phyloP scores from a whole-genome alignment of 768 basidiomycete species.

The Suillus subluteus region DNA sequence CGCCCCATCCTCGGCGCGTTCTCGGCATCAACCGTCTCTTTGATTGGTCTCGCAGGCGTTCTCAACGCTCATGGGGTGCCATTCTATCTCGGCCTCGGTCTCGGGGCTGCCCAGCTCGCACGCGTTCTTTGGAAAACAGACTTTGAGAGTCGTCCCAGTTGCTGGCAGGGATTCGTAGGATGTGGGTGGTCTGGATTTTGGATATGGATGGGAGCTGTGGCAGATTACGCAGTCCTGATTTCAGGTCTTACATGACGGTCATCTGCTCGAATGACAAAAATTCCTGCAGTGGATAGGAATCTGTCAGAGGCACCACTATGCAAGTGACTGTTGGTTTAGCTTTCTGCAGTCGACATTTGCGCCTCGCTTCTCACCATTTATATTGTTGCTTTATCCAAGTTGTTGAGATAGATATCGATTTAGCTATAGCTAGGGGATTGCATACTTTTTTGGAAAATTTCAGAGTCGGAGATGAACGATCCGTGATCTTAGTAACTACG shows the following conservation, averaged over 20 bases:
- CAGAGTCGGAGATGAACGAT: neutral
- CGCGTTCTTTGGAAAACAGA: slow-evolving; percentile 77
- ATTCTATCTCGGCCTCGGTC: slow-evolving; percentile 78
- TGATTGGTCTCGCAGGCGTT: slow-evolving; percentile 79
- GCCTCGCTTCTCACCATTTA: neutral
- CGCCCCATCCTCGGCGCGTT: slow-evolving; percentile 76
- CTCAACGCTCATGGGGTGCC: slow-evolving; percentile 75
- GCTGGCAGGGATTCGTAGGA: slow-evolving; percentile 87
- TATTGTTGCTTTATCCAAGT: neutral
- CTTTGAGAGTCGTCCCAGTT: slow-evolving; percentile 75
- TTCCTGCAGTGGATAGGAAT: neutral
- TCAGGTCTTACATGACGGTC: slow-evolving; percentile 11
- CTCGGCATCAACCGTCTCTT: slow-evolving; percentile 70
- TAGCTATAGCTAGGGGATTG: neutral
- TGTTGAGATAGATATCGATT: neutral
- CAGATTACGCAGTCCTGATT: slow-evolving; percentile 57
- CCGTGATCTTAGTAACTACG: neutral
- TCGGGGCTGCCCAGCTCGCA: slow-evolving; percentile 77
- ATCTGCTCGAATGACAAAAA: neutral
- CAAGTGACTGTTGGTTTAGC: neutral
- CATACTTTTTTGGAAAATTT: neutral
- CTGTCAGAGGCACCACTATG: neutral
- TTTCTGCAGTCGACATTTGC: neutral
- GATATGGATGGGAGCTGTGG: slow-evolving; percentile 81
- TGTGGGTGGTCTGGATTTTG: slow-evolving; percentile 90